Evolutionary conservation across 352 stramenopile genomes (phyloP).

Genomic region (Aphanomyces cochlioides): DNA sequence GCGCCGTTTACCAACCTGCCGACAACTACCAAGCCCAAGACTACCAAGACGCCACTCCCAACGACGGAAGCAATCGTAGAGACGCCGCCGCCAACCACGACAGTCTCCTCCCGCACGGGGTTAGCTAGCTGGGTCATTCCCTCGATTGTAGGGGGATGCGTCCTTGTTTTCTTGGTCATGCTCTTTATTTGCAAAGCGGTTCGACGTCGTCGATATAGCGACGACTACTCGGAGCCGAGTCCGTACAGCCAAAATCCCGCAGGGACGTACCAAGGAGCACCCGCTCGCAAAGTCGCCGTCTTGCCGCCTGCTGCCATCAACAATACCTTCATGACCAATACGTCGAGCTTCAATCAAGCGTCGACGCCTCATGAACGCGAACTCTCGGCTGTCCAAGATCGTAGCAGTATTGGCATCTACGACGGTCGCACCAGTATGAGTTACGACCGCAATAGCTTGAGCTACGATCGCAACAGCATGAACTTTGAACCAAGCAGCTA

Average conservation of each 20-base stretch:
- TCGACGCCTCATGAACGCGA: neutral
- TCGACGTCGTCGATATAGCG: neutral
- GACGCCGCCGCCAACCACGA: neutral
- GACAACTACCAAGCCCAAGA: neutral
- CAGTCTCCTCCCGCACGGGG: neutral
- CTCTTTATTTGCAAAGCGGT: constrained; percentile 7
- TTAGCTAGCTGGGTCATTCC: constrained; percentile 14
- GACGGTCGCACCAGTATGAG: neutral
- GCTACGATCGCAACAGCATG: neutral
- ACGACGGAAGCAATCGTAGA: constrained; percentile 10
- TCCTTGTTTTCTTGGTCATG: constrained; percentile 17
- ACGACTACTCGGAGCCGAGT: constrained; percentile 15
- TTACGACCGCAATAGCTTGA: constrained; percentile 2
- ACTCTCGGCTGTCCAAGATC: neutral
- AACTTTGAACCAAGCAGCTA: neutral
- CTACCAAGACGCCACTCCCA: neutral
- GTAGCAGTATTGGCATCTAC: neutral
- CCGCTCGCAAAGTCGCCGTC: neutral
- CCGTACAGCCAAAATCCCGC: neutral
- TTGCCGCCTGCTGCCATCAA: neutral
- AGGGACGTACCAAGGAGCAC: neutral
- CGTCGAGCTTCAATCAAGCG: neutral
- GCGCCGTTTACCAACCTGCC: neutral
- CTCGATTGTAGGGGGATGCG: constrained; percentile 6
- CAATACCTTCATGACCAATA: constrained; percentile 6